Conservation (phyloP, 1,139 yeast species). For the Candida sanyaensis region DNA sequence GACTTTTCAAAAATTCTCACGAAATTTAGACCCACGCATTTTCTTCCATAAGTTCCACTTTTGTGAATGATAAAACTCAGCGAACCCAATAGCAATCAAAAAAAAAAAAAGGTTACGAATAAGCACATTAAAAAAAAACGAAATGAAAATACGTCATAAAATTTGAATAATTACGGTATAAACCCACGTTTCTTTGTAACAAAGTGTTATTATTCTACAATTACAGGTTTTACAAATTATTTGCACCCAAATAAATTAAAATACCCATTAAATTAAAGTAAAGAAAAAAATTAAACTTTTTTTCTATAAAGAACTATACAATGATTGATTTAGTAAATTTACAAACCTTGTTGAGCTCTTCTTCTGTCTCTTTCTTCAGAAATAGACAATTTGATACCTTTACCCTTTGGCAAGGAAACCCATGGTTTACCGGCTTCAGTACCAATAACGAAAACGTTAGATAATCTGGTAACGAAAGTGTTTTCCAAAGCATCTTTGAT, state of each 20-base stretch:
- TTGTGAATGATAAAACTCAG: no score
- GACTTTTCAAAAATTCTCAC: no score
- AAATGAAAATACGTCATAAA: no score
- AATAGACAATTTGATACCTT: constrained; percentile 97
- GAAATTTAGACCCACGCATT: no score
- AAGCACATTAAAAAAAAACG: no score
- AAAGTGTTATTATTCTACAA: no score
- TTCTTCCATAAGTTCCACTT: no score
- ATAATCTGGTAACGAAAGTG: constrained; percentile 97
- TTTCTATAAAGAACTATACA: constrained; percentile 1
- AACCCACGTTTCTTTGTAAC: no score
- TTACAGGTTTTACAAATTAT: not conserved
- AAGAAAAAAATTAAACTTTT: not conserved
- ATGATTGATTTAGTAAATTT: not conserved
- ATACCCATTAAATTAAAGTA: not conserved
- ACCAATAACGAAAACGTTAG: constrained; percentile 97
- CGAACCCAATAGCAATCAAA: no score
- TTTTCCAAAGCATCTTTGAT: constrained; percentile 96
- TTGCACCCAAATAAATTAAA: constrained; percentile 1
- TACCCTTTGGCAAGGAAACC: constrained; percentile 99
- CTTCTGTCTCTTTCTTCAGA: constrained; percentile 99
- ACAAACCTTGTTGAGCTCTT: constrained; percentile 68
- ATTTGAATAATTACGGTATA: no score
- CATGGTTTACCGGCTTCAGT: constrained; percentile 92
- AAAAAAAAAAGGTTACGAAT: no score